phyloP scores from a whole-genome alignment of 371 early-diverging fungal species.

The Saksenaea vasiformis region DNA sequence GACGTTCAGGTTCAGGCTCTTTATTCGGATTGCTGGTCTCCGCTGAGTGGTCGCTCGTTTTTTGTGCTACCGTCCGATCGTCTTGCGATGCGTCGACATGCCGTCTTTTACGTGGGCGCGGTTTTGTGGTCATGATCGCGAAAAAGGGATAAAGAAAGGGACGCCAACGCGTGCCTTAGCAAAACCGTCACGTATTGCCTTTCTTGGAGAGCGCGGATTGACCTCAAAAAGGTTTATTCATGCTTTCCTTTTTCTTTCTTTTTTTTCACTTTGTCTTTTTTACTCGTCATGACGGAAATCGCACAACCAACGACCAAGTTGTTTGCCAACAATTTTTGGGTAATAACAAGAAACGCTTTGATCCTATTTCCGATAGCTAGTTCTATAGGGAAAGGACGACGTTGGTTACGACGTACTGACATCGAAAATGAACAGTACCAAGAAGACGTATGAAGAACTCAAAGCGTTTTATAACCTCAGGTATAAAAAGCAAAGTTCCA shows the following conservation, averaged over 20 bases:
- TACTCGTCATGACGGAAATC: background rate
- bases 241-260: background rate
- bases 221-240: background rate
- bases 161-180: constrained; percentile 1
- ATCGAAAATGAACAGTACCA: constrained; percentile 80
- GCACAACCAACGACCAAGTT: constrained; percentile 9
- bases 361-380: background rate
- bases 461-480: constrained; percentile 34
- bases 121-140: background rate
- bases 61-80: background rate
- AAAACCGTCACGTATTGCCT: background rate
- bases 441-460: constrained; percentile 84
- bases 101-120: constrained; percentile 13
- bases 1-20: background rate
- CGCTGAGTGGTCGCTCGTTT: background rate
- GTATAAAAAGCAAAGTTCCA: constrained; percentile 15
- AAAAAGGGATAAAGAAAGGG: background rate
- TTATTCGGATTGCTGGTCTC: background rate
- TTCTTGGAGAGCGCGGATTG: background rate
- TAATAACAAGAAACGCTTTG: constrained; percentile 7
- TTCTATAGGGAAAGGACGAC: constrained; percentile 74
- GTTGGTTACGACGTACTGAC: constrained; percentile 83
- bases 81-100: background rate
- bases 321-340: constrained; percentile 54
- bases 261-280: background rate